phyloP scores from a whole-genome alignment of 208 protist species.

The Herpetomonas samuelpessoai region DNA sequence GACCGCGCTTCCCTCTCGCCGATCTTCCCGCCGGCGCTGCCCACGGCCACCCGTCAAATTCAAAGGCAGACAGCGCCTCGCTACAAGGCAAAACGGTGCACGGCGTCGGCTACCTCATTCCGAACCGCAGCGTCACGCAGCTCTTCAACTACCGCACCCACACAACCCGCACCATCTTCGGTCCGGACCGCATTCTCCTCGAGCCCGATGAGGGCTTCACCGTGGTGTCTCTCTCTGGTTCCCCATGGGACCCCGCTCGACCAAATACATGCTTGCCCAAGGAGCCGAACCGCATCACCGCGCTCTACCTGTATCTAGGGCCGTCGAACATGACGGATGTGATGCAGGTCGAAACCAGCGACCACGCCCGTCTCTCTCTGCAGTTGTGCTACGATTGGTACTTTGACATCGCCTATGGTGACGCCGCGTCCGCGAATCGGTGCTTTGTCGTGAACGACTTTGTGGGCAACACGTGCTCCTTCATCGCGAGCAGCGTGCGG shows the following conservation, averaged over 20 bases:
- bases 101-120: conserved; percentile 91
- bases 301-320: conserved; percentile 88
- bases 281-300: conserved; percentile 53
- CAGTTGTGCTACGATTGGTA: conserved; percentile 90
- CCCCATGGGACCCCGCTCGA: conserved; percentile 75
- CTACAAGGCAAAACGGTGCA: background rate
- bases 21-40: background rate
- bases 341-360: conserved; percentile 87
- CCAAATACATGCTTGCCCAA: conserved; percentile 79
- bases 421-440: conserved; percentile 40
- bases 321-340: conserved; percentile 95
- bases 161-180: conserved; percentile 80
- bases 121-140: conserved; percentile 93
- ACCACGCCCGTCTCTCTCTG: conserved; percentile 84
- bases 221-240: conserved; percentile 85
- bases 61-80: no score
- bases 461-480: conserved; percentile 80
- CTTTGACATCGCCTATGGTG: conserved; percentile 73
- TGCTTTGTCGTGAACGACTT: conserved; percentile 88
- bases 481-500: conserved; percentile 84
- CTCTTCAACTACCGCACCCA: conserved; percentile 95
- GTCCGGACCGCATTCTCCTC: conserved; percentile 72
- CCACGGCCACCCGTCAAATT: background rate
- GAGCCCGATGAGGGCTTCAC: conserved; percentile 87
- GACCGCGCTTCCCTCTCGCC: background rate